Evolutionary conservation across 257 asterid species (phyloP).

Genomic region (Primulina huaijiensis): DNA sequence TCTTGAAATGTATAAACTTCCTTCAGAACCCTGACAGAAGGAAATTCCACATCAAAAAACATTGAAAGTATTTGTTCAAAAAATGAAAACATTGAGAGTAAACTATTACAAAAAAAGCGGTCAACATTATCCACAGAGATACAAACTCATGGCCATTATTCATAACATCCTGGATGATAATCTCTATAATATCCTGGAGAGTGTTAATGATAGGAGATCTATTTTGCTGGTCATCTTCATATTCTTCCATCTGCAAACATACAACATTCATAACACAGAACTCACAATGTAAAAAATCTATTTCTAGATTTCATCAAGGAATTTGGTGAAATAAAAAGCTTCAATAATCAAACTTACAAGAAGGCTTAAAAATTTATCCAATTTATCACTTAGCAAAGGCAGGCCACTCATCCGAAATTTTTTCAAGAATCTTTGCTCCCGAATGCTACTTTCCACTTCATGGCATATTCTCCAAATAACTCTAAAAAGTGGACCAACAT

Average conservation of each 20-base stretch:
- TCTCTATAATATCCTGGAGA: slow-evolving; percentile 89
- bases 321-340: slow-evolving; percentile 14
- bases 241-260: slow-evolving; percentile 48
- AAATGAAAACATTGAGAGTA: slow-evolving; percentile 24
- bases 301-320: slow-evolving; percentile 18
- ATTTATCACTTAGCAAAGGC: slow-evolving; percentile 64
- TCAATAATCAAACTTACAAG: slow-evolving; percentile 50
- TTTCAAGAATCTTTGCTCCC: slow-evolving; percentile 45
- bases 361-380: slow-evolving; percentile 65
- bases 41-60: slow-evolving; percentile 24
- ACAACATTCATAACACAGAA: slow-evolving; percentile 12
- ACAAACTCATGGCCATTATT: slow-evolving; percentile 65
- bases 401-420: slow-evolving; percentile 73
- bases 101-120: slow-evolving; percentile 19
- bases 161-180: slow-evolving; percentile 89
- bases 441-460: slow-evolving; percentile 69
- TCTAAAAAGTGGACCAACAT: slow-evolving; percentile 40
- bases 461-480: slow-evolving; percentile 54
- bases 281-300: slow-evolving; percentile 7
- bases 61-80: slow-evolving; percentile 7
- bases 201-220: slow-evolving; percentile 69
- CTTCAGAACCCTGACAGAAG: slow-evolving; percentile 50
- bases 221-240: slow-evolving; percentile 43
- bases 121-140: slow-evolving; percentile 17
- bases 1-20: slow-evolving; percentile 38